A percentile compares a stretch with the other conserved stretches of the same genome.
These are phyloP conservation scores for Extremus antarcticus DNA, from an alignment of 495 filamentous ascomycete species.

Conservation along the genomic window DNA sequence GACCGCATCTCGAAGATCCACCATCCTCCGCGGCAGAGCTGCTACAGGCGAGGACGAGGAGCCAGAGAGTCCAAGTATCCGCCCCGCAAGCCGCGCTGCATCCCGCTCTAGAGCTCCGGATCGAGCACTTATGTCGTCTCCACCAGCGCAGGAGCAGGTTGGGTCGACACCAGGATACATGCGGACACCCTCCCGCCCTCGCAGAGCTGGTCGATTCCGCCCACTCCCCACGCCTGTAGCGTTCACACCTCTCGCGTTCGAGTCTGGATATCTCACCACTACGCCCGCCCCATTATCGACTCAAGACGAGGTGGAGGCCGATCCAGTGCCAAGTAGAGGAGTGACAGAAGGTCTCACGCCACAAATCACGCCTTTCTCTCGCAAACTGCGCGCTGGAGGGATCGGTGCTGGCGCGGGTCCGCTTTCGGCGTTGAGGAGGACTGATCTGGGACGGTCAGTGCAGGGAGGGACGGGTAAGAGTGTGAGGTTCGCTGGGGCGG, in stretches of 20 bases:
- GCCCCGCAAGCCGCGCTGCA: conserved; percentile 16
- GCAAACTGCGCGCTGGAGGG: conserved; percentile 24
- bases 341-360: conserved; percentile 5
- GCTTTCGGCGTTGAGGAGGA: neutral
- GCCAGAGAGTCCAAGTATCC: conserved; percentile 17
- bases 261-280: conserved; percentile 21
- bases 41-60: conserved; percentile 6
- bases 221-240: conserved; percentile 6
- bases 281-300: conserved; percentile 24
- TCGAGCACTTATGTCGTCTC: conserved; percentile 29
- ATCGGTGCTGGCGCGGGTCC: neutral
- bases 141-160: neutral
- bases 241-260: conserved; percentile 11
- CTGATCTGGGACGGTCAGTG: conserved; percentile 7
- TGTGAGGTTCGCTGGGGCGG: conserved; percentile 14
- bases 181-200: conserved; percentile 20
- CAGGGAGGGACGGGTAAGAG: conserved; percentile 15
- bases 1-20: conserved; percentile 4
- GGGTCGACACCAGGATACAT: conserved; percentile 12
- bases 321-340: neutral
- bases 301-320: neutral
- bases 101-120: conserved; percentile 1
- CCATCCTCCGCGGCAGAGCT: neutral
- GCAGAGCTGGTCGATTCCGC: conserved; percentile 9
- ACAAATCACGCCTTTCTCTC: conserved; percentile 29